These are phyloP conservation scores for Straminergon stramineum DNA, from an alignment of 225 moss, liverwort and hornwort genomes.

Conservation along the genomic window DNA sequence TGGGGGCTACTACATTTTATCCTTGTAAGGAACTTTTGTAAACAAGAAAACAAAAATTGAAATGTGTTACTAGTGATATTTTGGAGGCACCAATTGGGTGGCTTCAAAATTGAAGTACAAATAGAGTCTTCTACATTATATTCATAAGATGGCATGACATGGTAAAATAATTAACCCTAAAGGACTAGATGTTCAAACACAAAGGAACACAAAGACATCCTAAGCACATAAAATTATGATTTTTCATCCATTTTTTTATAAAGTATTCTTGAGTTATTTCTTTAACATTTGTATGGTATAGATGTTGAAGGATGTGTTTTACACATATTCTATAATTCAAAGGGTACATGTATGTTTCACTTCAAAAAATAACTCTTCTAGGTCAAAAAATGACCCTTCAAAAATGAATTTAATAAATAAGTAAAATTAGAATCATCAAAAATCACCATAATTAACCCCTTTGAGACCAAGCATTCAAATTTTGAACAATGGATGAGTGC, in stretches of 20 bases:
- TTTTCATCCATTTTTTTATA: background rate
- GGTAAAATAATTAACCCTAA: background rate
- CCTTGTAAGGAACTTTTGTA: background rate
- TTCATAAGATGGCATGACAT: background rate
- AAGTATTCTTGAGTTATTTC: fast-evolving
- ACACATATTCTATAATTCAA: background rate
- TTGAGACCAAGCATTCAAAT: background rate
- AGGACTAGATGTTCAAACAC: fast-evolving
- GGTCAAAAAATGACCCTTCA: background rate
- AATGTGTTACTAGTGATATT: background rate
- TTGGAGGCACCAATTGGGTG: fast-evolving
- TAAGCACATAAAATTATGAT: background rate
- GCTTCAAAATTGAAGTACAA: background rate
- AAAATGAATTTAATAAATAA: background rate
- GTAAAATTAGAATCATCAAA: background rate
- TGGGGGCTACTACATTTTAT: no score
- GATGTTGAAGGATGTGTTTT: background rate
- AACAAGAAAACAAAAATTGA: background rate
- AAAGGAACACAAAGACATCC: background rate
- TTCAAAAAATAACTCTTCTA: background rate
- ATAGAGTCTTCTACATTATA: background rate
- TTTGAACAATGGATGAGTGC: background rate
- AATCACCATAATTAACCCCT: background rate
- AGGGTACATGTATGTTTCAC: no score
- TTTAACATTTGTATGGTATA: background rate